phyloP scores from a whole-genome alignment of 306 rosid genomes.

The Medicago truncatula region MtrunA17r5.0-ANR NC_053045.1:36067501-36068000 shows the following conservation, averaged over 20 bases:
- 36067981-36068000: conserved; percentile 1
- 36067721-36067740: neutral
- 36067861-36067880: conserved; percentile 89
- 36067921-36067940: conserved; percentile 28
- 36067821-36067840: conserved; percentile 85
- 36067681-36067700: neutral
- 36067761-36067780: conserved; percentile 10
- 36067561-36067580: neutral
- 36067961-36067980: conserved; percentile 17
- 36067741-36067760: neutral
- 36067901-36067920: conserved; percentile 36
- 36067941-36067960: neutral
- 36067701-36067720: conserved; percentile 21
- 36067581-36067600: no score
- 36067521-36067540: conserved; percentile 1
- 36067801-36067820: conserved; percentile 92
- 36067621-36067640: no score
- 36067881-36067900: conserved; percentile 63
- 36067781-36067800: conserved; percentile 60
- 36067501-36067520: conserved; percentile 24
- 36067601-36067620: no score
- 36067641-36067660: neutral
- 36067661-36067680: neutral
- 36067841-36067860: conserved; percentile 95
- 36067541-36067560: conserved; percentile 16